Base-by-base conservation (phyloP, 345 rosid genomes). In the Sonneratia alba region DNA sequence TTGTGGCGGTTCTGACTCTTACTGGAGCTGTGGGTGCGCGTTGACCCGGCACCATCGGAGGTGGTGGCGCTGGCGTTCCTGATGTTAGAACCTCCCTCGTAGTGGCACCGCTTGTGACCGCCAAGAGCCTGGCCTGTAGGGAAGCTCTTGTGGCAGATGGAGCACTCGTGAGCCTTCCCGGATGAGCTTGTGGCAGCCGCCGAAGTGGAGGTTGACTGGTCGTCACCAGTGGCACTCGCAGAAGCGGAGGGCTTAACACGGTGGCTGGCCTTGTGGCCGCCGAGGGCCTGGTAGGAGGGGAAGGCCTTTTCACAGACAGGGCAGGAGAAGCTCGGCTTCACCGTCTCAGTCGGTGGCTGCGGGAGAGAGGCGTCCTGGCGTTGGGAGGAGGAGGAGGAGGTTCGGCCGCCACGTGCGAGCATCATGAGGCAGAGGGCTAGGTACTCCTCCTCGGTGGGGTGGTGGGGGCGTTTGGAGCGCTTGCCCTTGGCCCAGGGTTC, bases 211-310 rank as follows among this genome's bases (percentile, higher is more conserved):
- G 79, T 61, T 36, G 86, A 75, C 70, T 45, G 80, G 64, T 84
- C 85, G 4, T 81, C 83, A 56, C 55, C 66, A 71, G 40, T 11
- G 19, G 68, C 85, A 2, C 78, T 83, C 57, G 53, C 64, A 73
- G 70, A 68, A 45, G 56, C 8, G 32, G 70, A 45, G 18, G 79
- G 81, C 79, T 90, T 93, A 55, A 42, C 53, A 64, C 94, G 84
- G 83, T 93, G 98, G 71, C 97, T 93, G 47, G 98, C 91, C 74
- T 93, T 93, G 80, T 93, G 98, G 9, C 98, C 98, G 21, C 98
- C 98, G 37, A 93, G 81, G 16, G 97, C 98, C 76, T 93, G 98
- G 75, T 90, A 93, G 62, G 97, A 90, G 18, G 84, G 73, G 71
- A 93, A 90, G 1, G 86, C 85, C 78, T 86, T 92, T 77, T 81